phyloP scores from a whole-genome alignment of 768 basidiomycete genomes.

The Lactifluus volemus region DNA sequence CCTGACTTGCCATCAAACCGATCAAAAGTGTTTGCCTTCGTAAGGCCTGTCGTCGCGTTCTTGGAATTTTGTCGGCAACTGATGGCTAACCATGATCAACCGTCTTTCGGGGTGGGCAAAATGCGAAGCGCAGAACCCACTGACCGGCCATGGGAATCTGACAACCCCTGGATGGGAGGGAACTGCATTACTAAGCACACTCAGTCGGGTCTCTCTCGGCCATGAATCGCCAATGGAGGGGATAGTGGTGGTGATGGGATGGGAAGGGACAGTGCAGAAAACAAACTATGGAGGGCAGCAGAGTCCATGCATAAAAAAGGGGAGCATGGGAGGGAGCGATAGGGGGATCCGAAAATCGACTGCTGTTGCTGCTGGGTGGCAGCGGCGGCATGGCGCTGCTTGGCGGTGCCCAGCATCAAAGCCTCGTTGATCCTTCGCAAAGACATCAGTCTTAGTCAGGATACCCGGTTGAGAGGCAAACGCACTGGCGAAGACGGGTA shows the following conservation, averaged over 20 bases:
- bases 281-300: constrained; percentile 14
- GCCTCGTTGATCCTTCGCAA: constrained; percentile 67
- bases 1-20: constrained; percentile 45
- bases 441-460: constrained; percentile 3
- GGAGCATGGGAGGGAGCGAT: neutral
- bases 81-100: constrained; percentile 15
- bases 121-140: neutral
- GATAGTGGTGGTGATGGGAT: constrained; percentile 2
- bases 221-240: constrained; percentile 5
- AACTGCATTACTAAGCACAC: constrained; percentile 21
- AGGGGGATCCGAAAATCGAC: constrained; percentile 37
- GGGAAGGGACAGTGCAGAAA: constrained; percentile 6
- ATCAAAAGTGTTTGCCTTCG: constrained; percentile 46
- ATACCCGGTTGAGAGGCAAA: too few relatives aligned
- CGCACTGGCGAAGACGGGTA: too few relatives aligned
- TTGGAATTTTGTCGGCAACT: constrained; percentile 9
- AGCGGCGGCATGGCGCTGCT: constrained; percentile 54
- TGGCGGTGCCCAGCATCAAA: constrained; percentile 77
- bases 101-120: constrained; percentile 11
- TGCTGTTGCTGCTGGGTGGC: constrained; percentile 38
- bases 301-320: constrained; percentile 19
- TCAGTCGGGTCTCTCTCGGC: constrained; percentile 5
- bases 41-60: constrained; percentile 22
- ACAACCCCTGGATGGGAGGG: constrained; percentile 10
- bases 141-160: constrained; percentile 16